These are phyloP conservation scores for Corrigiola litoralis DNA, from an alignment of 179 eudicot species.

Conservation along the genomic window DNA sequence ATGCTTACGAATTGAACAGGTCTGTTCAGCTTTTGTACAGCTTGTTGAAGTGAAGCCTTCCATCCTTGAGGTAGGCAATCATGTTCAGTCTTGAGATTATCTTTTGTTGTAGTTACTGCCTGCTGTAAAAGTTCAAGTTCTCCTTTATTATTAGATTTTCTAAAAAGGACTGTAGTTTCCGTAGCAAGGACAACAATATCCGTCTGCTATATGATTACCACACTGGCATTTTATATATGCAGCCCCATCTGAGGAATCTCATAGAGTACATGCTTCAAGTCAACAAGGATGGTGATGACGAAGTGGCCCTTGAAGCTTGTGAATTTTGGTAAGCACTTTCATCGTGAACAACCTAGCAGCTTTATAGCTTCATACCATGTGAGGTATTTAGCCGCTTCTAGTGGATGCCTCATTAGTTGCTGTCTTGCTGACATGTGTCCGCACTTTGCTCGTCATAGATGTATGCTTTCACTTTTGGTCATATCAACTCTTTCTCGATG, in stretches of 20 bases:
- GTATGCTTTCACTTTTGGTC: too few species aligned
- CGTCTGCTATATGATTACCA: neutral
- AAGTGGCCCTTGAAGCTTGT: constrained; percentile 99
- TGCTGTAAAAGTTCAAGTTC: neutral
- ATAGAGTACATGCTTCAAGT: constrained; percentile 87
- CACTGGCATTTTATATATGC: constrained; percentile 23
- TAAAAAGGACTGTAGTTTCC: neutral
- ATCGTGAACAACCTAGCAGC: neutral
- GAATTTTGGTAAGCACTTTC: constrained; percentile 74
- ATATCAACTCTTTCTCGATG: too few species aligned
- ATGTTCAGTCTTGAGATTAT: neutral
- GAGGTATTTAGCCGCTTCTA: too few species aligned
- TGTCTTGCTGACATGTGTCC: too few species aligned
- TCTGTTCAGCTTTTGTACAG: constrained; percentile 95
- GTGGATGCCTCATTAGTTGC: too few species aligned
- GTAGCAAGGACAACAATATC: neutral
- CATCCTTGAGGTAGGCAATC: constrained; percentile 68
- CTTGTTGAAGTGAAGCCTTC: constrained; percentile 87
- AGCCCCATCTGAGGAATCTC: constrained; percentile 86
- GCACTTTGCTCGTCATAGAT: too few species aligned
- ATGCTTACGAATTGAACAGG: constrained; percentile 45
- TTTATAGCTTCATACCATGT: too few species aligned
- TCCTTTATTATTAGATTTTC: neutral
- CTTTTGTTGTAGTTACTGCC: neutral
- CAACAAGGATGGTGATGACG: constrained; percentile 85